Base-by-base conservation (phyloP, 1,284 basidiomycete genomes). In the Trametes polyzona region DNA sequence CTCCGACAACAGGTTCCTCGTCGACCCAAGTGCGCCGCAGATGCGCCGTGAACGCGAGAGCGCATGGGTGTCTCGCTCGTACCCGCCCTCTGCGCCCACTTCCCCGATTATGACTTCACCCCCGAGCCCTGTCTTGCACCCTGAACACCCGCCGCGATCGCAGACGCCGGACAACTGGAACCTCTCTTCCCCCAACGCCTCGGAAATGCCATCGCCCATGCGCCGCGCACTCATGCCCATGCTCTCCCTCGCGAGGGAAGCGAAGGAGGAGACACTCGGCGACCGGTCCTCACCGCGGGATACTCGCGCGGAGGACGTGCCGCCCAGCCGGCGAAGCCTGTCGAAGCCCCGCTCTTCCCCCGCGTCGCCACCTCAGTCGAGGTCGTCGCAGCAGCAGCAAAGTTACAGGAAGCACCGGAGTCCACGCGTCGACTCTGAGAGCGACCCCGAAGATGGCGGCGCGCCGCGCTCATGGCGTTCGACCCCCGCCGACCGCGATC, bases 141-240 rank as follows among this genome's bases (percentile, higher is more conserved):
- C 62, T 11, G 58, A 60, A 37, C 50, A 59, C 12, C 61, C 61
- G 7, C 52, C 61, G 21, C 32, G 57, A 16, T 52, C 62, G 16
- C 56, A 56, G n/a, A 60, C 62, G 4, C 62, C 62, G 3, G 62
- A 60, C 47, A 44, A 50, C 37, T 63, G 62, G 62, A 59, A 55
- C 23, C 58, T 63, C 47, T 63, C 62, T 17, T 60, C 62, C 0
- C 61, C 61, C 11, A 57, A 55, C 19, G 8, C 52, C 14, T 61
- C 62, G 17, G 62, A 63, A 27, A 58, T 61, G 57, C 58, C 62
- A 12, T 60, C 58, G 1, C 62, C 62, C 16, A 52, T 63, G 41
- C 56, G 58, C 33, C 42, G 54, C 10, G 53, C 62, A 4, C 51
- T 61, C 7, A 43, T 42, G 29, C 58, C 62, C 29, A 63, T 61